Percentiles rank a stretch among this genome's conserved stretches.
phyloP scores from a whole-genome alignment of 1,284 basidiomycete genomes.

The Ganoderma lucidum region DNA sequence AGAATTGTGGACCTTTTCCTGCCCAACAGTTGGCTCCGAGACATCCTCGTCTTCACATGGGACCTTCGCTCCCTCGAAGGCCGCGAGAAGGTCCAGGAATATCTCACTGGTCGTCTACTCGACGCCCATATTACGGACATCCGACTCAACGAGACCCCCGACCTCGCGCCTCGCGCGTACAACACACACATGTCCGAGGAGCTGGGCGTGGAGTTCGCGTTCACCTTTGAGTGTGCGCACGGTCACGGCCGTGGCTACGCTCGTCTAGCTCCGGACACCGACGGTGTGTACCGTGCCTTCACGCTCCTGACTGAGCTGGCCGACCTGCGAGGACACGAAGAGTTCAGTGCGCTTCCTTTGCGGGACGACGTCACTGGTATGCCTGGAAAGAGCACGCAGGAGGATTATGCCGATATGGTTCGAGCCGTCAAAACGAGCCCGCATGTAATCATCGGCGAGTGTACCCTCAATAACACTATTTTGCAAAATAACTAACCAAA shows the following conservation, averaged over 20 bases:
- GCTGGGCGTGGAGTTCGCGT: conserved; percentile 38
- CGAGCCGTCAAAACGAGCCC: conserved; percentile 32
- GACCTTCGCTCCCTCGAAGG: conserved; percentile 66
- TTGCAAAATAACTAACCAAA: not conserved
- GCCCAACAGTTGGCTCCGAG: conserved; percentile 59
- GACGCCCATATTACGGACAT: conserved; percentile 39
- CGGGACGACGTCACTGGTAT: conserved; percentile 26
- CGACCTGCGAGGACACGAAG: conserved; percentile 44
- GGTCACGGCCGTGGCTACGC: conserved; percentile 48
- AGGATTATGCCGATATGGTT: conserved; percentile 27
- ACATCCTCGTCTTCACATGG: conserved; percentile 68
- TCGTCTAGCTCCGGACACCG: conserved; percentile 39
- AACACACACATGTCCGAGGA: conserved; percentile 24
- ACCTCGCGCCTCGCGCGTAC: conserved; percentile 37
- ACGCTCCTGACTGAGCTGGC: conserved; percentile 38
- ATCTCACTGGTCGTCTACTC: conserved; percentile 48
- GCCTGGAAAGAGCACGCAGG: conserved; percentile 20
- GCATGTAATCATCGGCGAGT: conserved; percentile 4
- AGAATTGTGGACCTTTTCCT: conserved; percentile 48
- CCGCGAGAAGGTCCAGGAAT: conserved; percentile 46
- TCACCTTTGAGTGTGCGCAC: conserved; percentile 51
- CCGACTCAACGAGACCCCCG: conserved; percentile 39
- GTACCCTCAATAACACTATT: conserved; percentile 33
- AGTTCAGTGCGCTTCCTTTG: conserved; percentile 28
- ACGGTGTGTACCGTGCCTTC: conserved; percentile 33